Conservation (phyloP, 495 filamentous ascomycete genomes). For the Xylaria acuta region DNA sequence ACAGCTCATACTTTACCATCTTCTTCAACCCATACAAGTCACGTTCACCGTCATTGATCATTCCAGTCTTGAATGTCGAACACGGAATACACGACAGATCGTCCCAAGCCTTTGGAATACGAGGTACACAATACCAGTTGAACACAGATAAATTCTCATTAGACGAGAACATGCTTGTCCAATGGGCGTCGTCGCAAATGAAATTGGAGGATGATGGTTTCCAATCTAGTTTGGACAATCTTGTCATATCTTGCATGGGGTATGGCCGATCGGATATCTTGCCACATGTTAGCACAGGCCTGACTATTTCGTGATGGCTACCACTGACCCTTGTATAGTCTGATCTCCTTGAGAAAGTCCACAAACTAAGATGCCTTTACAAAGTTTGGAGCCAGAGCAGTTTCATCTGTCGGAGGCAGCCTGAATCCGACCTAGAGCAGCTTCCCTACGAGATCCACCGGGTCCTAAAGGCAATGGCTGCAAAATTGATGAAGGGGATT, state of each 20-base stretch:
- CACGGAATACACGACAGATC: not conserved
- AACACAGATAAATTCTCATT: slow-evolving; percentile 11
- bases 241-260: slow-evolving; percentile 32
- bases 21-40: slow-evolving; percentile 16
- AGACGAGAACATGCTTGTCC: slow-evolving; percentile 26
- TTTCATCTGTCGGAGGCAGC: slow-evolving; percentile 32
- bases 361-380: slow-evolving; percentile 43
- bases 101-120: not conserved
- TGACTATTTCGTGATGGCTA: slow-evolving; percentile 10
- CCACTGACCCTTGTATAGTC: slow-evolving; percentile 37
- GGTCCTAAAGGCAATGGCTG: slow-evolving; percentile 33
- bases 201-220: slow-evolving; percentile 28
- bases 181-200: slow-evolving; percentile 41
- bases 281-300: slow-evolving; percentile 35
- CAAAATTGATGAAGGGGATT: slow-evolving; percentile 35
- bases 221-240: slow-evolving; percentile 37
- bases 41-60: not conserved
- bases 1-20: slow-evolving; percentile 16
- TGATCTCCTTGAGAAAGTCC: slow-evolving; percentile 39
- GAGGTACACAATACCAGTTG: slow-evolving; percentile 23
- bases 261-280: slow-evolving; percentile 30
- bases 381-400: slow-evolving; percentile 41
- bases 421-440: slow-evolving; percentile 24
- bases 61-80: slow-evolving; percentile 17
- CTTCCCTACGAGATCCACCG: slow-evolving; percentile 35